Conservation (phyloP, 148 eudicot genomes). For the Arctostaphylos glauca region DNA sequence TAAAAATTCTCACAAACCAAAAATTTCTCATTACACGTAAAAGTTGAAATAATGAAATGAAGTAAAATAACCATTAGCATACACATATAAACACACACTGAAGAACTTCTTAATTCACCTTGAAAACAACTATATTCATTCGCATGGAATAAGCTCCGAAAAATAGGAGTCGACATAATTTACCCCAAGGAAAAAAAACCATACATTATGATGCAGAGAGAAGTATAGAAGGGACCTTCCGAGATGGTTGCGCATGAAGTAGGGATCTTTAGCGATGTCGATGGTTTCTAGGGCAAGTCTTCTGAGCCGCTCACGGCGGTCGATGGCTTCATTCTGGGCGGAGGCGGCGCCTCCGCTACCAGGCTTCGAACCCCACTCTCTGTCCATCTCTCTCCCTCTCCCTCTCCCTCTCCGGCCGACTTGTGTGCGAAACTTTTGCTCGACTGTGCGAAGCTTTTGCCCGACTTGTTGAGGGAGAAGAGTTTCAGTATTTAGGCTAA, state of each 20-base stretch:
- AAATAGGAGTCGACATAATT: neutral
- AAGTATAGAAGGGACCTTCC: conserved; percentile 50
- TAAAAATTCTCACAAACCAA: neutral
- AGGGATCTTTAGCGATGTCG: conserved; percentile 96
- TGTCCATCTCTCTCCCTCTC: conserved; percentile 51
- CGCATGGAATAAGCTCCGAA: neutral
- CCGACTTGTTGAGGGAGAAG: too few relatives aligned
- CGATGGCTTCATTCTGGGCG: conserved; percentile 91
- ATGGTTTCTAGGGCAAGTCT: conserved; percentile 90
- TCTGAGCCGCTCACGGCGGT: conserved; percentile 92
- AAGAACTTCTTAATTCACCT: neutral
- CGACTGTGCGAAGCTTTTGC: too few relatives aligned
- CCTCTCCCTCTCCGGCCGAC: neutral
- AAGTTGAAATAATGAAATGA: neutral
- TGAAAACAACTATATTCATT: neutral
- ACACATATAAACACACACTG: neutral
- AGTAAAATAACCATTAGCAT: neutral
- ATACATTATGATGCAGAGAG: neutral
- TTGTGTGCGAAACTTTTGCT: too few relatives aligned
- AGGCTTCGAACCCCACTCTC: conserved; percentile 99
- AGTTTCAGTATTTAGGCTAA: too few relatives aligned
- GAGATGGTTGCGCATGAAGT: conserved; percentile 96
- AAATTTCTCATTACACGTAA: neutral
- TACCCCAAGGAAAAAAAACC: neutral
- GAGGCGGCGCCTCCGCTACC: conserved; percentile 99